A percentile compares a stretch with the other conserved stretches of the same genome.
Conservation (phyloP, 176 grass and related monocot species). For the Rhynchospora tenuis region DNA sequence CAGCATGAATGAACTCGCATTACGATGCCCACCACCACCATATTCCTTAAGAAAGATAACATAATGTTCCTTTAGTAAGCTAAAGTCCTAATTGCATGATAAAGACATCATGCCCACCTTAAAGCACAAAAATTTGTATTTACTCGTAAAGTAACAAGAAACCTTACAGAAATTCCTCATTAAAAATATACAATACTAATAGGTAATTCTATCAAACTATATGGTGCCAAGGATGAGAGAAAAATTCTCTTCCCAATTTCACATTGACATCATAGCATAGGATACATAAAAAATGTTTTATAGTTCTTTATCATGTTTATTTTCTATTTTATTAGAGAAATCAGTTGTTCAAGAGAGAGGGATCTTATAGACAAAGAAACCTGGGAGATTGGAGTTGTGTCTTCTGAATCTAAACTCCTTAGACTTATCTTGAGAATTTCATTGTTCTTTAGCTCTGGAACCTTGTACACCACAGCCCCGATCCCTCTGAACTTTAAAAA, state of each 20-base stretch:
- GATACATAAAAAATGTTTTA: background rate
- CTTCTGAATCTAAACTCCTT: slow-evolving; percentile 72
- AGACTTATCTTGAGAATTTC: slow-evolving; percentile 77
- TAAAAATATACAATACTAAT: background rate
- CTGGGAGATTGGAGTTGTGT: slow-evolving; percentile 67
- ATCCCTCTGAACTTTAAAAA: slow-evolving; percentile 54
- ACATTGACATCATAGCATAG: background rate
- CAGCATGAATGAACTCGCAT: slow-evolving; percentile 86
- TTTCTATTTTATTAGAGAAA: background rate
- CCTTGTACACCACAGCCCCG: slow-evolving; percentile 81
- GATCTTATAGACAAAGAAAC: background rate
- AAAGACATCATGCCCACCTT: background rate
- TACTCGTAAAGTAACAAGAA: background rate
- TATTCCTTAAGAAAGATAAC: slow-evolving; percentile 50
- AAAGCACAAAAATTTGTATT: background rate
- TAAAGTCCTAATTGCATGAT: background rate
- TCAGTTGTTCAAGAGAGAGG: background rate
- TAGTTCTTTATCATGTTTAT: background rate
- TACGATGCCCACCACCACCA: slow-evolving; percentile 67
- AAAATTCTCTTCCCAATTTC: background rate
- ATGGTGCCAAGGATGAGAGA: background rate
- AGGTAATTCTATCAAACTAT: background rate
- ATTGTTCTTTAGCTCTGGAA: slow-evolving; percentile 62
- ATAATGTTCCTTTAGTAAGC: slow-evolving; percentile 2
- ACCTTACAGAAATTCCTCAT: background rate